phyloP scores from a whole-genome alignment of 2,329 filamentous ascomycete genomes.

The Remersonia thermophila region DNA sequence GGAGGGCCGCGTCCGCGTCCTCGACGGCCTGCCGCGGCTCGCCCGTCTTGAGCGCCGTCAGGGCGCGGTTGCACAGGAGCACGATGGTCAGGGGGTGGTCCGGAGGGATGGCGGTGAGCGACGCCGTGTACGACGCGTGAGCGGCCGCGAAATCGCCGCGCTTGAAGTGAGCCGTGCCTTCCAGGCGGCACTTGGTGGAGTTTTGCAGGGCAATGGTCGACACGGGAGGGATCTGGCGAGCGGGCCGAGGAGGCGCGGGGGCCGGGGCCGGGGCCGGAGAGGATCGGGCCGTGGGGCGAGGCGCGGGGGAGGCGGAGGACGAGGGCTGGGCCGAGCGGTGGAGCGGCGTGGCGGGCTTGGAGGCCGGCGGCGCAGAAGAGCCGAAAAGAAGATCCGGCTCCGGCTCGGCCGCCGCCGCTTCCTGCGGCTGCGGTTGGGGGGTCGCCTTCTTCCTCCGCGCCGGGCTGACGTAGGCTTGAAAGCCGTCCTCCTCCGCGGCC shows the following conservation, averaged over 20 bases:
- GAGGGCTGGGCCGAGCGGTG: constrained; percentile 28
- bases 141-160: constrained; percentile 83
- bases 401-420: constrained; percentile 32
- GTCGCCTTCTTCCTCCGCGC: constrained; percentile 63
- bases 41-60: constrained; percentile 83
- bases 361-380: constrained; percentile 26
- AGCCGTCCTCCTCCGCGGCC: constrained; percentile 64
- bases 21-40: constrained; percentile 77
- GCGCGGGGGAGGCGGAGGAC: constrained; percentile 21
- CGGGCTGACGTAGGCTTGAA: constrained; percentile 78
- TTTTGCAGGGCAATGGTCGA: constrained; percentile 57
- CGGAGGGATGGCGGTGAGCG: constrained; percentile 60
- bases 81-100: constrained; percentile 76
- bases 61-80: constrained; percentile 80
- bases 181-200: constrained; percentile 65
- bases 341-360: constrained; percentile 20
- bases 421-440: constrained; percentile 33
- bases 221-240: constrained; percentile 52
- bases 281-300: constrained; percentile 21
- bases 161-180: constrained; percentile 84
- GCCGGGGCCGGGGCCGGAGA: constrained; percentile 24
- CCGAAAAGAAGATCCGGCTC: constrained; percentile 56
- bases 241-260: constrained; percentile 29
- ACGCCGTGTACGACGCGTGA: constrained; percentile 68
- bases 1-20: constrained; percentile 71